Evolutionary conservation across 495 filamentous ascomycete genomes (phyloP).

Genomic region (Geopyxis carbonaria): DNA sequence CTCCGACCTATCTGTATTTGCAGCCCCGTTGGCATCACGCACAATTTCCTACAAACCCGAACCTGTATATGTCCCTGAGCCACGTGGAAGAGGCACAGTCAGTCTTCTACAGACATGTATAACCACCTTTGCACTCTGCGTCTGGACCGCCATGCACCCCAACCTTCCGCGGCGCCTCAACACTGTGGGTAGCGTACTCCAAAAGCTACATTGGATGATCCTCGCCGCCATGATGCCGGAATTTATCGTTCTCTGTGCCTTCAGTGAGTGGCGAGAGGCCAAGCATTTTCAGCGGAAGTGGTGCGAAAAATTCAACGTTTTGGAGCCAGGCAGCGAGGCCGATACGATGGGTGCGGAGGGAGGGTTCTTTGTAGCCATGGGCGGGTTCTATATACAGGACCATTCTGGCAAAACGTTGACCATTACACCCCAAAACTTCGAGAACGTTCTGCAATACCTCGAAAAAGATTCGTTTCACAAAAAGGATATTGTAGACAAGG

Average conservation of each 20-base stretch:
- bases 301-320: neutral
- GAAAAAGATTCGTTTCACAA: conserved; percentile 2
- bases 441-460: no score
- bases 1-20: no score
- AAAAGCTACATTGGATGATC: conserved; percentile 17
- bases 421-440: neutral
- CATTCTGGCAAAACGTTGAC: neutral
- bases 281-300: neutral
- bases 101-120: no score
- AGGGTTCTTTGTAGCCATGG: conserved; percentile 7
- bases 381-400: conserved; percentile 1
- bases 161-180: no score
- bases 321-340: neutral
- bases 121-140: no score
- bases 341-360: neutral
- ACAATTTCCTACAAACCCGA: no score
- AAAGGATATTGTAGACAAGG: conserved; percentile 15
- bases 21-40: no score
- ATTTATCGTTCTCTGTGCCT: conserved; percentile 19
- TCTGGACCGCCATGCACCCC: no score
- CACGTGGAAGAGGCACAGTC: no score
- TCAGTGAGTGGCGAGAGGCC: conserved; percentile 12
- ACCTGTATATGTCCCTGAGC: no score
- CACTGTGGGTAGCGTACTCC: no score
- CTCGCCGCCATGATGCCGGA: conserved; percentile 27